Percentiles rank a stretch among this genome's conserved stretches.
phyloP scores from a whole-genome alignment of 1,284 basidiomycete species.

The Puccinia novopanici region DNA sequence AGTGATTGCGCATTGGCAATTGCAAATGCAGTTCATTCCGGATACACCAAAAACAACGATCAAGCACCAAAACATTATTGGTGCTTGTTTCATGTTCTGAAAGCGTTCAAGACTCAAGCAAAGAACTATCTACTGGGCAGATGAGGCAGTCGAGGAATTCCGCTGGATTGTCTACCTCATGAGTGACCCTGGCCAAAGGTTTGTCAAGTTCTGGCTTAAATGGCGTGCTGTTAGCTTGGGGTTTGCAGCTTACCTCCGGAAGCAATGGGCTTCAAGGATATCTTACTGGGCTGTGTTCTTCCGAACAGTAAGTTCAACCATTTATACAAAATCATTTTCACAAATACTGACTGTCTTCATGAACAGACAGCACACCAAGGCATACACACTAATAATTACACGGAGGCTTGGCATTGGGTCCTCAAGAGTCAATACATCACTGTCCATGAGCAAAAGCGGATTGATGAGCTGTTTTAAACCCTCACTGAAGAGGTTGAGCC shows the following conservation, averaged over 20 bases:
- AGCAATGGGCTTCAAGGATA: background rate
- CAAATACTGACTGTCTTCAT: background rate
- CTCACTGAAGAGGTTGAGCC: background rate
- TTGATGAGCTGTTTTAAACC: background rate
- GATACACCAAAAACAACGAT: background rate
- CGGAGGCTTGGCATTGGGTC: background rate
- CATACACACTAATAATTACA: constrained; percentile 7
- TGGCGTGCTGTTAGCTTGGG: background rate
- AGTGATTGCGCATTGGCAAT: background rate
- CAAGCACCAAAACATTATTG: background rate
- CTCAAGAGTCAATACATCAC: background rate
- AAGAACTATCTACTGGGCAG: background rate
- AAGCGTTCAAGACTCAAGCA: background rate
- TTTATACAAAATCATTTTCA: background rate
- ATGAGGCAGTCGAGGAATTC: background rate
- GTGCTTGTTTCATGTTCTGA: constrained; percentile 16
- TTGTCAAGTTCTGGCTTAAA: background rate
- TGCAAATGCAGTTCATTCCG: background rate
- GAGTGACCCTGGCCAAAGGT: background rate
- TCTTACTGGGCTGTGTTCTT: background rate
- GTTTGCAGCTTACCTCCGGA: background rate
- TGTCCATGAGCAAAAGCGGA: background rate
- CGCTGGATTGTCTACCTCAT: background rate
- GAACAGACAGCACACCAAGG: background rate
- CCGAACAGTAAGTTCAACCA: background rate